Conservation (phyloP, 2,329 filamentous ascomycete species). For the Tympanopsis confertula region DNA sequence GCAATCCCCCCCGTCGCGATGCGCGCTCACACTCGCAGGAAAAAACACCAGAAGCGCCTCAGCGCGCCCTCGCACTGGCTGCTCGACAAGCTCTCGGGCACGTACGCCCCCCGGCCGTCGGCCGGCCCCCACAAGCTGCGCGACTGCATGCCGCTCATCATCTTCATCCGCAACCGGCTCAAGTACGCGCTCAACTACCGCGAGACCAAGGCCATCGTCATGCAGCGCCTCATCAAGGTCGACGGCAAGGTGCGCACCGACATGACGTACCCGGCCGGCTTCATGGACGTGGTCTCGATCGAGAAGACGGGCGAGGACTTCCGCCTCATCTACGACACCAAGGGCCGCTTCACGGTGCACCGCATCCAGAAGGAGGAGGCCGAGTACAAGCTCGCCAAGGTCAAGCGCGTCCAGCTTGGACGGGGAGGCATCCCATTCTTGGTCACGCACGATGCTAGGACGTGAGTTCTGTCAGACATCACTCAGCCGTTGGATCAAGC, state of each 20-base stretch:
- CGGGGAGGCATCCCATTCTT: conserved; percentile 99
- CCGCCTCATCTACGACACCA: conserved; percentile 99
- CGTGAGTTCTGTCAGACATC: conserved; percentile 96
- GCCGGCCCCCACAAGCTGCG: conserved; percentile 97
- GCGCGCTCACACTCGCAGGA: conserved; percentile 36
- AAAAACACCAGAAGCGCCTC: conserved; percentile 99
- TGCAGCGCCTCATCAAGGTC: conserved; percentile 99
- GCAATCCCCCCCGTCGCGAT: conserved; percentile 1
- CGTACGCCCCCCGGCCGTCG: conserved; percentile 62
- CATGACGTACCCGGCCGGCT: conserved; percentile 89
- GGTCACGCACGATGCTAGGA: conserved; percentile 99
- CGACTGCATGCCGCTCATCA: conserved; percentile 96
- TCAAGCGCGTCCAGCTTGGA: conserved; percentile 98
- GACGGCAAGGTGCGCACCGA: conserved; percentile 99
- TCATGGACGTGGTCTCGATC: conserved; percentile 99
- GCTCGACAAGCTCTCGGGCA: conserved; percentile 96
- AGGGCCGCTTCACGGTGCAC: conserved; percentile 99
- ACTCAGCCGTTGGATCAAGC: conserved; percentile 99
- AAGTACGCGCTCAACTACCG: conserved; percentile 99
- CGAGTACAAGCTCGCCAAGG: conserved; percentile 99
- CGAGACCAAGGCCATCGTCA: conserved; percentile 94
- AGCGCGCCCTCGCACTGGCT: conserved; percentile 99
- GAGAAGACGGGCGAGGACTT: conserved; percentile 99
- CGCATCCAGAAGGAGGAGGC: conserved; percentile 97
- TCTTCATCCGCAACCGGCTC: conserved; percentile 92